These are phyloP conservation scores for Colletotrichum lentis DNA, from an alignment of 2,329 filamentous ascomycete genomes.

Conservation along the genomic window DNA sequence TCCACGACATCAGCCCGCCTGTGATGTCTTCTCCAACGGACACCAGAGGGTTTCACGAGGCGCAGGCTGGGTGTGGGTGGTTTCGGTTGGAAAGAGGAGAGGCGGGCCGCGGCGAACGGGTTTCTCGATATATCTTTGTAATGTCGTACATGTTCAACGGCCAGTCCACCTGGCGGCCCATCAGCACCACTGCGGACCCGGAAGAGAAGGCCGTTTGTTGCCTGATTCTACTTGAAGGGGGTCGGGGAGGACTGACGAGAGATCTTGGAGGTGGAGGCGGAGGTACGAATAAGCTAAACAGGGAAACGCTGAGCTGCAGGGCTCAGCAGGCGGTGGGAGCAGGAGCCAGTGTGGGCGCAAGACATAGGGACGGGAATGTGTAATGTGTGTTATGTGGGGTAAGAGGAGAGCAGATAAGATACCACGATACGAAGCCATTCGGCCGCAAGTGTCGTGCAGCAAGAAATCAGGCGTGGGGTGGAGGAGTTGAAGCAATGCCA, in stretches of 20 bases:
- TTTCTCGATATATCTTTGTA: too few relatives aligned
- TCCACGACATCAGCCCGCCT: neutral
- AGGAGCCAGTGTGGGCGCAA: neutral
- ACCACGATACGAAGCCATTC: slow-evolving; percentile 13
- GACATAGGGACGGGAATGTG: neutral
- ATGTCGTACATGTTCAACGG: neutral
- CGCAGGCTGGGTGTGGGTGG: neutral
- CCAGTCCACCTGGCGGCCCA: neutral
- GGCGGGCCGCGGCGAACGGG: neutral
- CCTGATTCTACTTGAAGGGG: neutral
- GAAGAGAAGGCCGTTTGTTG: neutral
- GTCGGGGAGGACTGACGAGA: neutral
- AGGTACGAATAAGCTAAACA: neutral
- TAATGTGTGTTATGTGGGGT: neutral
- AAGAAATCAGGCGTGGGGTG: neutral
- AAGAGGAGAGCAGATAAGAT: too few relatives aligned
- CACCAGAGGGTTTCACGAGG: neutral
- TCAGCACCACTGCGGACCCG: slow-evolving; percentile 13
- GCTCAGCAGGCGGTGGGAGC: slow-evolving; percentile 12
- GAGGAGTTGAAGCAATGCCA: neutral
- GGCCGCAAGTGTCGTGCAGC: slow-evolving; percentile 16
- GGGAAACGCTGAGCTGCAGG: neutral
- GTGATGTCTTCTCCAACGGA: neutral
- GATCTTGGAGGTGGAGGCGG: neutral
- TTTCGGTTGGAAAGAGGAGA: neutral